A percentile compares a stretch with the other conserved stretches of the same genome.
These are phyloP conservation scores for Melanogaster broomeanus DNA, from an alignment of 768 basidiomycete genomes.

Conservation along the genomic window DNA sequence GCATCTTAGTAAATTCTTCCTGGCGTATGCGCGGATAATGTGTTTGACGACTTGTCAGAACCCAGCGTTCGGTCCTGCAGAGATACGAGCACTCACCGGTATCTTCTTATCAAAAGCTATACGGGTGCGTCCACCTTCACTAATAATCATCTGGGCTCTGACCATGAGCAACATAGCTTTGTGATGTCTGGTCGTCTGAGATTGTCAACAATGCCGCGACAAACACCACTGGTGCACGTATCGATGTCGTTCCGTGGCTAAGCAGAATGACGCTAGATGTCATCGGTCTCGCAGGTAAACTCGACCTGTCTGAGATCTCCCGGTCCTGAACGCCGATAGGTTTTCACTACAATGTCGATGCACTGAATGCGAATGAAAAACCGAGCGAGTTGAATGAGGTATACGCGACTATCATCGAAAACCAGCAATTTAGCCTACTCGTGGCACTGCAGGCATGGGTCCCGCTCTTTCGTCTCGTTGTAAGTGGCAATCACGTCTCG, in stretches of 20 bases:
- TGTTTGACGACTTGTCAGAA: too few relatives aligned
- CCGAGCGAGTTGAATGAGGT: constrained; percentile 33
- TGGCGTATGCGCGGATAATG: too few relatives aligned
- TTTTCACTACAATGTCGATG: constrained; percentile 38
- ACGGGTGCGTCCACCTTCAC: too few relatives aligned
- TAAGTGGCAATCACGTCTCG: constrained; percentile 19
- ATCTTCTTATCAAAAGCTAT: too few relatives aligned
- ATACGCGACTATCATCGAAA: constrained; percentile 26
- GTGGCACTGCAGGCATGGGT: constrained; percentile 35
- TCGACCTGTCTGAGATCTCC: not conserved
- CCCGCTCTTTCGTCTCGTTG: constrained; percentile 41
- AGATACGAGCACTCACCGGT: too few relatives aligned
- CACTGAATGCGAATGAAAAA: constrained; percentile 23
- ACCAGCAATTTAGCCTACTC: constrained; percentile 16
- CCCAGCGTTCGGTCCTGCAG: too few relatives aligned
- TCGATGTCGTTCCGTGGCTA: constrained; percentile 36
- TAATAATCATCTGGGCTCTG: too few relatives aligned
- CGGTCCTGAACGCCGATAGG: constrained; percentile 21
- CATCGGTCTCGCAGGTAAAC: too few relatives aligned
- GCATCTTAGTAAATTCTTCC: too few relatives aligned
- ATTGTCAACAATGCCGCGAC: constrained; percentile 25
- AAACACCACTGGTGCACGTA: not conserved
- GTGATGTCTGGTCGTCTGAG: constrained; percentile 41
- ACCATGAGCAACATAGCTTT: too few relatives aligned
- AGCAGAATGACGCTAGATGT: constrained; percentile 33